Conservation (phyloP, 1,139 yeast species). For the Lodderomyces theae region DNA sequence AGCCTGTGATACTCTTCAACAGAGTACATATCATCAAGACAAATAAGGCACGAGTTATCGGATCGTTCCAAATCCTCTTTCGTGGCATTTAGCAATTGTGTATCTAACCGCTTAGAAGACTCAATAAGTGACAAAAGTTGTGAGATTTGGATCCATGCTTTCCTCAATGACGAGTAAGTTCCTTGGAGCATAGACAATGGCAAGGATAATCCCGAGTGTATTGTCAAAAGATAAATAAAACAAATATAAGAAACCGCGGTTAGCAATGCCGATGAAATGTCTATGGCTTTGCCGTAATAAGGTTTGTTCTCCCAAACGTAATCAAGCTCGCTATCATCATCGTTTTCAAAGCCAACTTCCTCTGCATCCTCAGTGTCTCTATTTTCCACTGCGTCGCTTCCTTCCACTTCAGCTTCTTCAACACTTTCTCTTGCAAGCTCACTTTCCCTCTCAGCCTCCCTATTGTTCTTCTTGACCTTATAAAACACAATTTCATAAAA, state of each 20-base stretch:
- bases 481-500: conserved; percentile 52
- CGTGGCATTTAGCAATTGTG: conserved; percentile 59
- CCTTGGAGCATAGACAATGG: conserved; percentile 72
- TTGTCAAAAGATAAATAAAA: conserved; percentile 36
- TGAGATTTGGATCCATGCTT: conserved; percentile 47
- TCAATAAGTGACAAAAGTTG: conserved; percentile 56
- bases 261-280: conserved; percentile 46
- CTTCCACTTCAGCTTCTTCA: conserved; percentile 12
- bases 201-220: conserved; percentile 55
- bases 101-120: conserved; percentile 65
- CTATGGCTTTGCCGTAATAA: conserved; percentile 56
- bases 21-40: conserved; percentile 76
- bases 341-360: conserved; percentile 12
- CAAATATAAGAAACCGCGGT: conserved; percentile 34
- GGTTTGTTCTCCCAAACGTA: conserved; percentile 70
- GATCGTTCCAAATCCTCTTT: conserved; percentile 58
- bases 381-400: conserved; percentile 31
- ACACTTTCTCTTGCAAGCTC: conserved; percentile 8
- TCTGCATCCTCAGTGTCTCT: conserved; percentile 35
- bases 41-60: conserved; percentile 71
- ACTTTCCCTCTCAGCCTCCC: conserved; percentile 8
- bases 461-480: conserved; percentile 12
- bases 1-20: conserved; percentile 28
- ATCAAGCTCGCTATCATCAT: conserved; percentile 53
- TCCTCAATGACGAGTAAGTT: conserved; percentile 52